Base-by-base conservation (phyloP, 768 basidiomycete species). In the Rickenella mellea region DNA sequence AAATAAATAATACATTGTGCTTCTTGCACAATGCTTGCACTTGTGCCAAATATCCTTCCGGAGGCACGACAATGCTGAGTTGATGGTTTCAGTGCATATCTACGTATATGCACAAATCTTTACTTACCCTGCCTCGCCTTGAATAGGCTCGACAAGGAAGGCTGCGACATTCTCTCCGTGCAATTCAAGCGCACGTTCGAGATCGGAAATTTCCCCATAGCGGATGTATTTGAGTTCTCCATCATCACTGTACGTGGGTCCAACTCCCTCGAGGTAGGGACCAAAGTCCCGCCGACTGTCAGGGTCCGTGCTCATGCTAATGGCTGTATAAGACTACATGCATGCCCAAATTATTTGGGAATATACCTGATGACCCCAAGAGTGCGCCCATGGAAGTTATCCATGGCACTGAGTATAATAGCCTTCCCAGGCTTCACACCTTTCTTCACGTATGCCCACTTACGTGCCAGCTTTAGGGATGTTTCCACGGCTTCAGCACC, bases 401-500 rank as follows among this genome's bases (percentile, higher is more conserved):
- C 88, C 49, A 73, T 80, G 0, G 78, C 91, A 46, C 83, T 83
- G 32, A 98, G 67, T 7, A 99, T 73, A 54, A 92, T 76, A 0
- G 94, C 96, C 52, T 83, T 72, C 37, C 86, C 89, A 42, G 80
- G 79, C 38, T 76, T 68, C 25, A 89, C 81, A 30, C 76, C 80
- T 68, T 90, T 98, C 65, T 76, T 76, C 67, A 72, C 72, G 64
- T 98, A 97, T 2, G 85, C 94, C 96, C 96, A 98, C 67, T 97
- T 97, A 51, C 96, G 67, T 0, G 96, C 83, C 14, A 98, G 73
- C 71, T 99, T 99, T 59, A 99, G 62, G n/a, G 83, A 78, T 0
- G 93, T 96, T 67, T 99, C 96, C 42, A 98, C 96, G 6, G 96
- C 96, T 57, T 99, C 96, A 1, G 92, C 92, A 35, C 94, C 94